These are phyloP conservation scores for Vaccinium myrtillus DNA, from an alignment of 148 eudicot genomes.

Conservation along the genomic window DNA sequence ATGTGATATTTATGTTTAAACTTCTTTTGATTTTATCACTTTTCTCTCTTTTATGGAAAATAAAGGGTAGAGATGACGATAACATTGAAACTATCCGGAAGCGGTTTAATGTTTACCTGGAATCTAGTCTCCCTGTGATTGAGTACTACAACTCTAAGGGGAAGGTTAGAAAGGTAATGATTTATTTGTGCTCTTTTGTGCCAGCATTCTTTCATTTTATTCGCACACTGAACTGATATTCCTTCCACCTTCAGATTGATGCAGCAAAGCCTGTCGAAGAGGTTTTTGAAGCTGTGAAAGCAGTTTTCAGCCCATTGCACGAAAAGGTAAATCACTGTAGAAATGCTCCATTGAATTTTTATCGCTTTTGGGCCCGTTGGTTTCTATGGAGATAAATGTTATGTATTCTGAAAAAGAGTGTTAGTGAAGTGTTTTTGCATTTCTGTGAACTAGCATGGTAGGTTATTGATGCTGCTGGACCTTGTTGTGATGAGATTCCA, in stretches of 20 bases:
- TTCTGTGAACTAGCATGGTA: neutral
- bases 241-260: conserved; percentile 49
- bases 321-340: conserved; percentile 45
- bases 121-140: conserved; percentile 72
- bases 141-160: conserved; percentile 54
- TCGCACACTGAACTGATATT: conserved; percentile 10
- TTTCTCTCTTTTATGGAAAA: conserved; percentile 7
- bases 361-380: conserved; percentile 8
- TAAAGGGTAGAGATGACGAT: conserved; percentile 66
- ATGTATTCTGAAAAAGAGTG: neutral
- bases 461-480: neutral
- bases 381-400: conserved; percentile 13
- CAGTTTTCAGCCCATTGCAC: conserved; percentile 37
- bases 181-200: neutral
- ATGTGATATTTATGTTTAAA: neutral
- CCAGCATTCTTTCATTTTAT: neutral
- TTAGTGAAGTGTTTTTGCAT: neutral
- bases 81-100: conserved; percentile 62
- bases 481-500: neutral
- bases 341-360: conserved; percentile 9
- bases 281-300: conserved; percentile 73
- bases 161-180: conserved; percentile 61
- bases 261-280: conserved; percentile 63
- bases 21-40: neutral
- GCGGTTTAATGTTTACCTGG: conserved; percentile 62